phyloP scores from a whole-genome alignment of 371 early-diverging fungal species.

The Mucor velutinosus region DNA sequence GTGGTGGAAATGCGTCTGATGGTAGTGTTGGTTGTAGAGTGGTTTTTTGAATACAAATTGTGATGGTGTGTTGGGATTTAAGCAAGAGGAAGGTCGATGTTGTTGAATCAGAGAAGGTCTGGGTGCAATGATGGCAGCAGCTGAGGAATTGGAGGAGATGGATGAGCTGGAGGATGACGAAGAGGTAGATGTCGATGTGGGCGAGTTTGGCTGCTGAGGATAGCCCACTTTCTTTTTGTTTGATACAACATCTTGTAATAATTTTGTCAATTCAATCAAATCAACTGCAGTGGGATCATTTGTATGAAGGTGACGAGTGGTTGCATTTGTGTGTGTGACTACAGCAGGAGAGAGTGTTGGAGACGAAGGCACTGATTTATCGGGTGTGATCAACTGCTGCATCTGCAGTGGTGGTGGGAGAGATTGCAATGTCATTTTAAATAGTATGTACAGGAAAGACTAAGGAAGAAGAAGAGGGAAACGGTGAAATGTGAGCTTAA shows the following conservation, averaged over 20 bases:
- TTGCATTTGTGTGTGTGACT: constrained; percentile 34
- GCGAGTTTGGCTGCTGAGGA: neutral
- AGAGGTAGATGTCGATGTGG: constrained; percentile 2
- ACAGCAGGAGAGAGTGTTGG: constrained; percentile 34
- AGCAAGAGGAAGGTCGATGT: constrained; percentile 4
- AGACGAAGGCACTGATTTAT: constrained; percentile 32
- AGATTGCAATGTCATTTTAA: neutral
- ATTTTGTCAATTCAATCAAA: constrained; percentile 27
- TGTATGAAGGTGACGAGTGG: constrained; percentile 31
- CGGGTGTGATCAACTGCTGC: constrained; percentile 25
- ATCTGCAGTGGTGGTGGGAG: neutral
- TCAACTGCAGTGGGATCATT: constrained; percentile 29
- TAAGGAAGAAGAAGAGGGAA: neutral
- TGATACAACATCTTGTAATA: constrained; percentile 25
- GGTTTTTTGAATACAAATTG: constrained; percentile 47
- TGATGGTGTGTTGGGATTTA: constrained; percentile 18
- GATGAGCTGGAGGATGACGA: constrained; percentile 6
- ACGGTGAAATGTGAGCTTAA: neutral
- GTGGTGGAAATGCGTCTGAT: constrained; percentile 44
- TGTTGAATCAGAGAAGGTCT: neutral
- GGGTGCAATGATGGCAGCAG: neutral
- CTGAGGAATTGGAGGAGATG: neutral
- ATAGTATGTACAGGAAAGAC: constrained; percentile 3
- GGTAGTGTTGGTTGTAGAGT: constrained; percentile 38
- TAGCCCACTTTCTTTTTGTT: constrained; percentile 5